These are phyloP conservation scores for Podospora tetraspora DNA, from an alignment of 495 filamentous ascomycete genomes.

Conservation along the genomic window DNA sequence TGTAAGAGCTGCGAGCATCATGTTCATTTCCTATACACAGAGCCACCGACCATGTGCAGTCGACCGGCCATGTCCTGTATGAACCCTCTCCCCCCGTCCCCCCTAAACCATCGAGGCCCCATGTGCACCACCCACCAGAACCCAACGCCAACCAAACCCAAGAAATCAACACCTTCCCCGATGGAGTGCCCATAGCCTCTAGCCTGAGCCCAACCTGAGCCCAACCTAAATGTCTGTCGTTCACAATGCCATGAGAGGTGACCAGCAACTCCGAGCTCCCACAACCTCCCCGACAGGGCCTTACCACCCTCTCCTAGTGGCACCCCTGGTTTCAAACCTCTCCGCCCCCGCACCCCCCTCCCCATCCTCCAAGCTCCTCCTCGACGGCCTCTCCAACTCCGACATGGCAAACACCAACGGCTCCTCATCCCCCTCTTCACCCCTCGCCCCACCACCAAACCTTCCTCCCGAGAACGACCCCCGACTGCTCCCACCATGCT, in stretches of 20 bases:
- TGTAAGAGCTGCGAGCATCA: background rate
- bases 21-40: background rate
- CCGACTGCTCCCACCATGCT: slow-evolving; percentile 26
- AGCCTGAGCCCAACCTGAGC: background rate
- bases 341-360: slow-evolving; percentile 17
- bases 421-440: slow-evolving; percentile 64
- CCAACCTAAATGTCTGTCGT: background rate
- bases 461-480: slow-evolving; percentile 39
- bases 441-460: slow-evolving; percentile 28
- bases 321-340: slow-evolving; percentile 8
- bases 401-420: slow-evolving; percentile 84
- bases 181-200: background rate
- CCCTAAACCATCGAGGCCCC: background rate
- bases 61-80: background rate
- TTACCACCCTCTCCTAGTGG: slow-evolving; percentile 22
- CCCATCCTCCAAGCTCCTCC: slow-evolving; percentile 70
- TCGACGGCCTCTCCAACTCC: slow-evolving; percentile 63
- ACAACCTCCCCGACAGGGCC: too few relatives aligned
- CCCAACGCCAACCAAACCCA: background rate
- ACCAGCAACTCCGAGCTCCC: background rate
- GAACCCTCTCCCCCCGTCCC: background rate
- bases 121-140: background rate
- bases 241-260: background rate
- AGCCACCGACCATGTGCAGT: background rate
- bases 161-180: background rate